Percentiles rank a stretch among this genome's conserved stretches.
These are phyloP conservation scores for Fusarium newnesense DNA, from an alignment of 2,329 filamentous ascomycete genomes.

Conservation along the genomic window DNA sequence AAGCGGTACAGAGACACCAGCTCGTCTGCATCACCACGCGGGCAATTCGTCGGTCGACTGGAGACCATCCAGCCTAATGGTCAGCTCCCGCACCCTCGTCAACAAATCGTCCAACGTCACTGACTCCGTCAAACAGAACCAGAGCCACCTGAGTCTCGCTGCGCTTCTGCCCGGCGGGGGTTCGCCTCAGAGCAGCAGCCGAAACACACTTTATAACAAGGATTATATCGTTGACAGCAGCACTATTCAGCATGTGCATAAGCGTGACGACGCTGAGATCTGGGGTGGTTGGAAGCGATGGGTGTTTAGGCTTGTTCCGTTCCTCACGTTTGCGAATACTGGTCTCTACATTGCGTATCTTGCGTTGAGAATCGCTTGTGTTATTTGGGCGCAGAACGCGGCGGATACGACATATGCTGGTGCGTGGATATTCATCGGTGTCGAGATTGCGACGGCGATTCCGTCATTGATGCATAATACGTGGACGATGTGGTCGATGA, in stretches of 20 bases:
- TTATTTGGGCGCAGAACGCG: slow-evolving; percentile 60
- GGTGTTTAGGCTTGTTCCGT: slow-evolving; percentile 52
- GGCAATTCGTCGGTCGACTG: slow-evolving; percentile 45
- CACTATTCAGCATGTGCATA: slow-evolving; percentile 53
- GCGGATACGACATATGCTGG: slow-evolving; percentile 55
- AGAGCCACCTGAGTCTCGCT: slow-evolving; percentile 55
- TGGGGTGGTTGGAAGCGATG: slow-evolving; percentile 57
- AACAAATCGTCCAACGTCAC: slow-evolving; percentile 27
- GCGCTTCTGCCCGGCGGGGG: slow-evolving; percentile 49
- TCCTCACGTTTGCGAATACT: slow-evolving; percentile 54
- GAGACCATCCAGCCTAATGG: slow-evolving; percentile 46
- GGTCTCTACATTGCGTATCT: slow-evolving; percentile 61
- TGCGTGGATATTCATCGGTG: slow-evolving; percentile 67
- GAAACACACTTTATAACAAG: slow-evolving; percentile 45
- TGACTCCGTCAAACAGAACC: slow-evolving; percentile 49
- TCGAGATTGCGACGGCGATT: slow-evolving; percentile 64
- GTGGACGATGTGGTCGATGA: slow-evolving; percentile 67
- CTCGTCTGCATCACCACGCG: slow-evolving; percentile 24
- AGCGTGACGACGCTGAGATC: slow-evolving; percentile 56
- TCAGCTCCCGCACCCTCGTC: slow-evolving; percentile 29
- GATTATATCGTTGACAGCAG: slow-evolving; percentile 45
- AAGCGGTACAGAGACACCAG: slow-evolving; percentile 42
- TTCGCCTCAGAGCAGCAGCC: slow-evolving; percentile 33
- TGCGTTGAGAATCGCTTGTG: slow-evolving; percentile 61
- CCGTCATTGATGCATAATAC: slow-evolving; percentile 66